Evolutionary conservation across 1,284 basidiomycete species (phyloP).

Genomic region (Cutaneotrichosporon cutaneum): DNA sequence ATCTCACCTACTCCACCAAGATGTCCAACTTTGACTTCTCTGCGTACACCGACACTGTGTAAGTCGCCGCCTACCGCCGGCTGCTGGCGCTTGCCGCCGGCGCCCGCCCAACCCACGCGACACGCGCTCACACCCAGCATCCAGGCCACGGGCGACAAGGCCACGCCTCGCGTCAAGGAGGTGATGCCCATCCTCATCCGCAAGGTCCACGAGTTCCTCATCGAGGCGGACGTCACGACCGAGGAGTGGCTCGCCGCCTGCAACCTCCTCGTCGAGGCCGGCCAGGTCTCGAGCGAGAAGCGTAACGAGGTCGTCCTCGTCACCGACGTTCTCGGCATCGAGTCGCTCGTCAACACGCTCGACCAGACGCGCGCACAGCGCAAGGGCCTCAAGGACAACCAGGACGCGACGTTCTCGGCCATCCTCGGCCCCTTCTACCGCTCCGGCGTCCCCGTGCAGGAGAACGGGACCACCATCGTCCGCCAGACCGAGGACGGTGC

Average conservation of each 20-base stretch:
- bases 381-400: slow-evolving; percentile 14
- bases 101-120: background rate
- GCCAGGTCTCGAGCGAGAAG: slow-evolving; percentile 45
- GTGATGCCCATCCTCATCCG: slow-evolving; percentile 47
- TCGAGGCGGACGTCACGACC: slow-evolving; percentile 48
- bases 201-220: slow-evolving; percentile 42
- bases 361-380: slow-evolving; percentile 21
- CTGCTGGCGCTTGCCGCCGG: background rate
- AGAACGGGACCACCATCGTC: slow-evolving; percentile 41
- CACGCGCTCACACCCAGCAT: slow-evolving; percentile 9
- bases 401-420: slow-evolving; percentile 34
- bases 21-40: slow-evolving; percentile 18
- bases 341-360: slow-evolving; percentile 38
- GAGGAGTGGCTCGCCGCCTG: slow-evolving; percentile 51
- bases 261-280: slow-evolving; percentile 47
- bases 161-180: slow-evolving; percentile 45
- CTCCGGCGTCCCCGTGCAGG: slow-evolving; percentile 39
- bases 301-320: slow-evolving; percentile 53
- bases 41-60: slow-evolving; percentile 19
- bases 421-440: slow-evolving; percentile 42
- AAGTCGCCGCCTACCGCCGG: background rate
- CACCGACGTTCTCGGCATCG: slow-evolving; percentile 50
- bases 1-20: background rate
- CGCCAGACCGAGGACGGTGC: slow-evolving; percentile 36
- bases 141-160: slow-evolving; percentile 29